Evolutionary conservation across 345 rosid species (phyloP), one percentile per base, ranked within the genome.

Genomic region (Leavenworthia alabamica): DNA sequence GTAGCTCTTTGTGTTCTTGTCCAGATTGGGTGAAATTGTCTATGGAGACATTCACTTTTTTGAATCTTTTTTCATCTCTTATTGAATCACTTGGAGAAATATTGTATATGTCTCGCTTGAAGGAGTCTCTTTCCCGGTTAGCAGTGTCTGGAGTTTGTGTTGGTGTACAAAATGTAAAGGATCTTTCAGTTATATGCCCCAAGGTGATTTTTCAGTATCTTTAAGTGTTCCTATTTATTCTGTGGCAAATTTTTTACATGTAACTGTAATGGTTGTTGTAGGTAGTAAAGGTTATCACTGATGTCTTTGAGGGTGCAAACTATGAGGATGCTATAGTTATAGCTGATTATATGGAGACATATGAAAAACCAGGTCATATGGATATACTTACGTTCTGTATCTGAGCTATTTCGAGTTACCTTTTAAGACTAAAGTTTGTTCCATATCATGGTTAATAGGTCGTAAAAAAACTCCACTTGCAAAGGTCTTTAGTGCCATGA

Each of bases 11-110:
- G 1, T 88, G 98, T 74, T 73, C 63, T 44, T 91, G 98, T 71
- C 96, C 95, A 5, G 68, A 39, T 20, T 88, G 98, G 98, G 73
- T 91, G 85, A 81, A 78, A 74, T 60, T 61, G 73, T 60, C 74
- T 10, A 54, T 88, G 82, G 81, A 81, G 82, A 79, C 86, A 0
- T 84, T 88, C 66, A 67, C 86, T 32, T 79, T 88, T 55, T 32
- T 88, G 66, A 91, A 83, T 49, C 72, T 86, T 31, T 83, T 77
- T 53, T 69, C 79, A 16, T 80, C 79, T 22, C 72, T 72, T 75
- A 60, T 80, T 62, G 77, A 71, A 63, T 56, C 82, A 41, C 71
- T 13, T 48, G 73, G 58, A 56, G 72, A 77, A 11, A 77, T 64
- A 31, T 20, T 88, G 17, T 79, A 75, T 8, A 64, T 73, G 8